A percentile compares a stretch with the other conserved stretches of the same genome.
These are phyloP conservation scores for Chlorella sp. DNA, from an alignment of 139 green algal species.

Conservation along the genomic window DNA sequence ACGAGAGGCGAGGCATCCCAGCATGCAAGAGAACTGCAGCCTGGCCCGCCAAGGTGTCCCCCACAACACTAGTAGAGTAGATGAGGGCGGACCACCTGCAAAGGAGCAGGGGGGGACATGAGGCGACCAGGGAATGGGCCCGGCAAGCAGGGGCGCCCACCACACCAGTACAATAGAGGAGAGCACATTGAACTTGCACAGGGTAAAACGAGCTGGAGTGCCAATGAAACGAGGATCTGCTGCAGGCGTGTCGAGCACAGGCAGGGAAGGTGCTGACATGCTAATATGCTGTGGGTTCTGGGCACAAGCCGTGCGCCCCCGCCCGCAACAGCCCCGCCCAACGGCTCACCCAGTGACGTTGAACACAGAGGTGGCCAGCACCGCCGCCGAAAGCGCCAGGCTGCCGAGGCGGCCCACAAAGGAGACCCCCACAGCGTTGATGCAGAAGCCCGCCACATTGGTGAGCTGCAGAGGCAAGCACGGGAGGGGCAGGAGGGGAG, in stretches of 20 bases:
- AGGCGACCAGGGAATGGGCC: too few species aligned
- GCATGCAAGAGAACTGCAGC: too few species aligned
- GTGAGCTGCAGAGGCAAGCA: neutral
- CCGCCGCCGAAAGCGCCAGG: neutral
- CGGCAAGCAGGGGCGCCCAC: too few species aligned
- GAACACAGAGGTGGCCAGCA: constrained; percentile 11
- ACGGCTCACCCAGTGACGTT: constrained; percentile 1
- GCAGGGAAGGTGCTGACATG: neutral
- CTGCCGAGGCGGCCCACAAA: neutral
- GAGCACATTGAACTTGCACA: too few species aligned
- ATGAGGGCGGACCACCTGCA: neutral
- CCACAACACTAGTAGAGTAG: neutral
- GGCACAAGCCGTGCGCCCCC: too few species aligned
- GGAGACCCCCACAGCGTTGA: neutral
- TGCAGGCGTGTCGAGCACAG: neutral
- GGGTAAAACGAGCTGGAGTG: neutral
- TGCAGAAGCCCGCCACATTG: neutral
- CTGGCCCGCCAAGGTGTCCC: constrained; percentile 10
- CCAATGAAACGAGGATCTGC: too few species aligned
- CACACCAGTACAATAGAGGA: too few species aligned
- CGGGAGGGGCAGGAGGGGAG: too few species aligned
- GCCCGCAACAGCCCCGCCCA: too few species aligned
- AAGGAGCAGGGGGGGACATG: too few species aligned
- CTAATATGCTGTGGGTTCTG: neutral
- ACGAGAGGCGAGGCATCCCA: too few species aligned